phyloP scores from a whole-genome alignment of 2,329 filamentous ascomycete genomes.

The Huntiella decipiens region DNA sequence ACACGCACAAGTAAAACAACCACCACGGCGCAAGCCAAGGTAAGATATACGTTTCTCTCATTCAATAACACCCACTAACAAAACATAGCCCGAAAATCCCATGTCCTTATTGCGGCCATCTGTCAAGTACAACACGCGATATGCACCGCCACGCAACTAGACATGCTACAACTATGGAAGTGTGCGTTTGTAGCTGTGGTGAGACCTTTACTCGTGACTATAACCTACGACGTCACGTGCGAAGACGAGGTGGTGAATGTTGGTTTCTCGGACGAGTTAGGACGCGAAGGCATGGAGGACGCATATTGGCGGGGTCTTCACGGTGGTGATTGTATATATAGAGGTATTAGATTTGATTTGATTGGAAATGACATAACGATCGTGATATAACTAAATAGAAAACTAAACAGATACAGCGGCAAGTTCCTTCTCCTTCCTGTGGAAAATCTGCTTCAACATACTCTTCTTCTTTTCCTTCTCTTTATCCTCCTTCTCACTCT shows the following conservation, averaged over 20 bases:
- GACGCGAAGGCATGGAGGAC: conserved; percentile 4
- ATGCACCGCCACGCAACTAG: conserved; percentile 6
- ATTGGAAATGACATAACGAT: conserved; percentile 6
- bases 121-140: conserved; percentile 4
- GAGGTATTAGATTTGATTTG: too few relatives aligned
- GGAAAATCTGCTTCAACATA: conserved; percentile 40
- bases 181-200: conserved; percentile 4
- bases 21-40: too few relatives aligned
- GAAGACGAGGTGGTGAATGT: neutral
- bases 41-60: too few relatives aligned
- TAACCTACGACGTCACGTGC: conserved; percentile 8
- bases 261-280: neutral
- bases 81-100: too few relatives aligned
- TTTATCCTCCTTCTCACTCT: conserved; percentile 15
- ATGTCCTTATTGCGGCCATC: conserved; percentile 4
- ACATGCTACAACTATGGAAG: conserved; percentile 3
- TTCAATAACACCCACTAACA: too few relatives aligned
- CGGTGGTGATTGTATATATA: neutral
- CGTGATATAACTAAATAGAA: neutral
- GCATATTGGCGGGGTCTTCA: neutral
- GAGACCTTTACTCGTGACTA: conserved; percentile 9
- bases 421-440: conserved; percentile 28
- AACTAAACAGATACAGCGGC: conserved; percentile 14
- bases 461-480: conserved; percentile 25
- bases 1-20: too few relatives aligned